Conservation (phyloP, 2,329 filamentous ascomycete genomes). For the Graphium sp. region DNA sequence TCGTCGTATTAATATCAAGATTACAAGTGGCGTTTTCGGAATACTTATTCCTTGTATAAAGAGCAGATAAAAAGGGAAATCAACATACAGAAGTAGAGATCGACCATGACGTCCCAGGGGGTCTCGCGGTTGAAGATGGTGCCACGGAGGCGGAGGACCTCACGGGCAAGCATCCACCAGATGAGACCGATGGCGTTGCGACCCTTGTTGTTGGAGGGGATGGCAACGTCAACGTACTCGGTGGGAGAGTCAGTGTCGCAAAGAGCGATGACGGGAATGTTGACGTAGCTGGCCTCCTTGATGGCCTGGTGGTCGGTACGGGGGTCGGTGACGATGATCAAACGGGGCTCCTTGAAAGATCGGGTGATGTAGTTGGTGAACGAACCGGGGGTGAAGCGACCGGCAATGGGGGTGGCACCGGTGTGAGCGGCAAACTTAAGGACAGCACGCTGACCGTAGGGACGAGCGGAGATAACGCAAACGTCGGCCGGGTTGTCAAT, state of each 20-base stretch:
- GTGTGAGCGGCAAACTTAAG: slow-evolving; percentile 99
- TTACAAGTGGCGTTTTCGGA: background rate
- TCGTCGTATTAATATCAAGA: slow-evolving; percentile 5
- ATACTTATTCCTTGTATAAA: background rate
- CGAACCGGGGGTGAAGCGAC: slow-evolving; percentile 99
- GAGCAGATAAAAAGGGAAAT: background rate
- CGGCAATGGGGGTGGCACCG: slow-evolving; percentile 91
- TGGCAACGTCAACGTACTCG: slow-evolving; percentile 98
- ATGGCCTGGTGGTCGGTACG: slow-evolving; percentile 99
- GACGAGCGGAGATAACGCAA: slow-evolving; percentile 97
- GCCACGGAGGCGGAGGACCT: slow-evolving; percentile 96
- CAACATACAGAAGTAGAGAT: slow-evolving; percentile 93
- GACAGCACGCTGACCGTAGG: slow-evolving; percentile 98
- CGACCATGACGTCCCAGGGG: slow-evolving; percentile 98
- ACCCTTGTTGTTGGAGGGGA: slow-evolving; percentile 99
- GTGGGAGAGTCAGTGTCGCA: slow-evolving; percentile 99
- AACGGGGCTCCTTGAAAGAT: slow-evolving; percentile 99
- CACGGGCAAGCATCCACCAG: slow-evolving; percentile 99
- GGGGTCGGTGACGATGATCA: slow-evolving; percentile 98
- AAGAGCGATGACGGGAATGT: slow-evolving; percentile 98
- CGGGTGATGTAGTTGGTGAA: slow-evolving; percentile 99
- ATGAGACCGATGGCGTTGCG: slow-evolving; percentile 95
- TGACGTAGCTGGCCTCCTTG: slow-evolving; percentile 99
- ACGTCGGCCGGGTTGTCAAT: slow-evolving; percentile 99
- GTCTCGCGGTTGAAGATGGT: slow-evolving; percentile 92